phyloP scores from a whole-genome alignment of 495 filamentous ascomycete genomes.

The Daldinia caldariorum region DNA sequence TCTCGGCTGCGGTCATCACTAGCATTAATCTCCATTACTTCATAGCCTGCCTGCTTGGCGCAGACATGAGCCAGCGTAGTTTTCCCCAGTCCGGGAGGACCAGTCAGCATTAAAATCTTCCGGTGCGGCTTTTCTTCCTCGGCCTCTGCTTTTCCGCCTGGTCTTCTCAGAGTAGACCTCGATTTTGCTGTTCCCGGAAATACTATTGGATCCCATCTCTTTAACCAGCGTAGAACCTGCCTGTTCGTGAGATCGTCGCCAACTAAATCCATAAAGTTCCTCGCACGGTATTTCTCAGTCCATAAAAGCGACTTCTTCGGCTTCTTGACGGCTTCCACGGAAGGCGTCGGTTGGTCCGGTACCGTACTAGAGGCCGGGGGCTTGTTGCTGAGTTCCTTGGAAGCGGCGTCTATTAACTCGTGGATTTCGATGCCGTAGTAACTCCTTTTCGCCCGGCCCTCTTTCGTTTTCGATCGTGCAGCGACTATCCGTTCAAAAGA shows the following conservation, averaged over 20 bases:
- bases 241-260: slow-evolving; percentile 96
- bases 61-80: slow-evolving; percentile 97
- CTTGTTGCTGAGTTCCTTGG: slow-evolving; percentile 53
- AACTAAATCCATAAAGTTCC: slow-evolving; percentile 89
- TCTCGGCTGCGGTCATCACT: slow-evolving; percentile 79
- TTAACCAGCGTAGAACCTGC: slow-evolving; percentile 90
- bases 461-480: slow-evolving; percentile 70
- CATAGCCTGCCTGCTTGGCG: slow-evolving; percentile 92
- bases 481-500: slow-evolving; percentile 77
- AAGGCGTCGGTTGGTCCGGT: slow-evolving; percentile 44
- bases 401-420: slow-evolving; percentile 74
- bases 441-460: slow-evolving; percentile 78
- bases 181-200: slow-evolving; percentile 76
- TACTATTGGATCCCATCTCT: slow-evolving; percentile 91
- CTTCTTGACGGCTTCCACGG: slow-evolving; percentile 51
- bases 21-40: slow-evolving; percentile 89
- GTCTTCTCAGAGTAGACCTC: slow-evolving; percentile 54
- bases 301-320: slow-evolving; percentile 69
- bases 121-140: slow-evolving; percentile 76
- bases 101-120: slow-evolving; percentile 89
- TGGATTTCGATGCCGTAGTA: slow-evolving; percentile 96
- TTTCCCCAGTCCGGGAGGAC: slow-evolving; percentile 93
- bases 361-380: slow-evolving; percentile 24
- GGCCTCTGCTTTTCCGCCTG: slow-evolving; percentile 49
- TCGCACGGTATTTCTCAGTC: slow-evolving; percentile 92